These are phyloP conservation scores for Nicotiana sylvestris DNA, from an alignment of 257 asterid species.

Conservation along the genomic window DNA sequence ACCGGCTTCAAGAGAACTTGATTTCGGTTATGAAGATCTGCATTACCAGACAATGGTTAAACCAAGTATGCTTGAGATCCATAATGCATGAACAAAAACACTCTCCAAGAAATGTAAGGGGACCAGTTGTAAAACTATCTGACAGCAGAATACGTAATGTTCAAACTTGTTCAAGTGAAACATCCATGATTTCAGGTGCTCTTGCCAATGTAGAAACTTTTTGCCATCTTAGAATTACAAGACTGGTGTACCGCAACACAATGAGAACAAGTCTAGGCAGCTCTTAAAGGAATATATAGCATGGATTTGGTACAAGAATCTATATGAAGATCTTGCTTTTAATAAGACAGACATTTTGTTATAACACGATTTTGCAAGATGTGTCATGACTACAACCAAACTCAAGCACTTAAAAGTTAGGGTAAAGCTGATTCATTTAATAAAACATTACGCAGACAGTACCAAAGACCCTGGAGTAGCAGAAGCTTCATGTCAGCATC, in stretches of 20 bases:
- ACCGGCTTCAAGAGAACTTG: conserved; percentile 78
- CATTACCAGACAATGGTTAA: conserved; percentile 17
- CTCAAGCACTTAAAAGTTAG: background rate
- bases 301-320: background rate
- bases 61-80: background rate
- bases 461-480: background rate
- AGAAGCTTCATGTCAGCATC: background rate
- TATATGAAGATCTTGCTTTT: background rate
- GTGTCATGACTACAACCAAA: background rate
- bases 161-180: background rate
- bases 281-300: background rate
- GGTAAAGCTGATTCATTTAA: background rate
- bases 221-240: background rate
- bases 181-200: background rate
- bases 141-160: background rate
- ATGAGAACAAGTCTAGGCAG: conserved; percentile 1
- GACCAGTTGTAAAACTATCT: background rate
- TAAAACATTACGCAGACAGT: background rate
- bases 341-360: background rate
- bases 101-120: background rate
- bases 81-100: background rate
- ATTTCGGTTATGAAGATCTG: conserved; percentile 78
- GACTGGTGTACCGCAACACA: background rate
- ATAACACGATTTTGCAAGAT: background rate
- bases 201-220: background rate